Base-by-base conservation (phyloP, 2,329 filamentous ascomycete genomes). In the Talaromyces albobiverticillius region DNA sequence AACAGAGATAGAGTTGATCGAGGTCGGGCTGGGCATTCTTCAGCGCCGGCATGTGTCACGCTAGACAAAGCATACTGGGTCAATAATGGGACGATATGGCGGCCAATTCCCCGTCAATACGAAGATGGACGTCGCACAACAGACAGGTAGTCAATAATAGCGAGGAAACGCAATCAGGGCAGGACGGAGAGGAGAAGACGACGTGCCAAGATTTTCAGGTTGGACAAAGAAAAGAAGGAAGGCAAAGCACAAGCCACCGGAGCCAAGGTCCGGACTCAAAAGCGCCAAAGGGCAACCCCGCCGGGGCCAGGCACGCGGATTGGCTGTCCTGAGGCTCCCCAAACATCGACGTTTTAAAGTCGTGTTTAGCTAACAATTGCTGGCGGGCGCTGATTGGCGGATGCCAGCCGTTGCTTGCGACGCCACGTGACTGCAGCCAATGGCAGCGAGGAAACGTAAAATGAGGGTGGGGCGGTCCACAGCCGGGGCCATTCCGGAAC, bases 401-500 rank as follows among this genome's bases (percentile, higher is more conserved):
- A 16, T 2, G 6, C 7, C 9, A 11, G 36, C 16, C n/a, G 10
- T 18, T 38, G 18, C 2, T 16, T 40, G 36, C 25, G 25, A 23
- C 47, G 47, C 47, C 47, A 50, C 47, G 47, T 50, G 47, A 50
- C 16, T 14, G 10, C 8, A 26, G 34, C 47, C 47, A 50, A 50
- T 50, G 9, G 29, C n/a, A 16, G 47, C 14, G 20, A 3, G 2
- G 16, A 36, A 8, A 3, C 11, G 2, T 20, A 10, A 29, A 40
- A 16, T 9, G 10, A 40, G n/a, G 8, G 36, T 9, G 36, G 36
- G 18, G 4, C 36, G 2, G 9, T 16, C 9, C 32, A 40, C 16
- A 16, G 18, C 36, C 6, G 8, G n/a, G 3, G 3, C 36, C 11
- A 40, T 20, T 18, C 36, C 36, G 3, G 4, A 40, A 40, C 7